A percentile compares a stretch with the other conserved stretches of the same genome.
phyloP scores from a whole-genome alignment of 306 rosid genomes.

The Cajanus cajan region DNA sequence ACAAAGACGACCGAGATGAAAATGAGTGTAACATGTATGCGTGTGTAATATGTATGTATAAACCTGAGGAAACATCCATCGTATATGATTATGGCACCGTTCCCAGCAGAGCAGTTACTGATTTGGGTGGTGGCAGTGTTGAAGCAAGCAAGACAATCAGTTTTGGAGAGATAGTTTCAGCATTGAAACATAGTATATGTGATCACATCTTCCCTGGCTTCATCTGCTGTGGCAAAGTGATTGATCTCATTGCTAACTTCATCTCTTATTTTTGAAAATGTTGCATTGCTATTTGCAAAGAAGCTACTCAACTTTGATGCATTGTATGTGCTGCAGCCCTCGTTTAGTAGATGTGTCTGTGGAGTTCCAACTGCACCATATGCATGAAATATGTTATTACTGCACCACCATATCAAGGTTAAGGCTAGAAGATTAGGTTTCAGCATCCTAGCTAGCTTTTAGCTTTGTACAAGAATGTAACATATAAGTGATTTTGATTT shows the following conservation, averaged over 20 bases:
- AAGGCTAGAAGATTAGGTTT: background rate
- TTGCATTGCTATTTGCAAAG: constrained; percentile 39
- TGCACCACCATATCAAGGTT: constrained; percentile 24
- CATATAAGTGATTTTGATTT: background rate
- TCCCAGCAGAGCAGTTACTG: constrained; percentile 48
- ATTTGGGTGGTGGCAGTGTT: constrained; percentile 13
- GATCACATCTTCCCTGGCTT: constrained; percentile 24
- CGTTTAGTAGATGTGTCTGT: constrained; percentile 35
- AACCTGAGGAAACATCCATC: constrained; percentile 39
- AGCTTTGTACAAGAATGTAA: background rate
- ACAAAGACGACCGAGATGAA: too few relatives aligned
- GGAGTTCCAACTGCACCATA: constrained; percentile 37
- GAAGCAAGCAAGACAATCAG: constrained; percentile 53
- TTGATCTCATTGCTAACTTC: constrained; percentile 31
- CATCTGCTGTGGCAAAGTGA: constrained; percentile 47
- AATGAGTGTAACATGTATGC: too few relatives aligned
- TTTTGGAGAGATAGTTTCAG: constrained; percentile 47
- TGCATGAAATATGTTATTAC: background rate
- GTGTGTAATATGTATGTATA: too few relatives aligned
- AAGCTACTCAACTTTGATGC: constrained; percentile 35
- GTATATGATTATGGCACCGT: constrained; percentile 58
- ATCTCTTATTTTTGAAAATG: constrained; percentile 34
- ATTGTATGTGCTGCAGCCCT: constrained; percentile 48
- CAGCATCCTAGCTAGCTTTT: background rate
- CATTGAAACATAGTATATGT: constrained; percentile 53